Conservation (phyloP, 169 alveolate genomes). For the Cryptosporidium canis region DNA sequence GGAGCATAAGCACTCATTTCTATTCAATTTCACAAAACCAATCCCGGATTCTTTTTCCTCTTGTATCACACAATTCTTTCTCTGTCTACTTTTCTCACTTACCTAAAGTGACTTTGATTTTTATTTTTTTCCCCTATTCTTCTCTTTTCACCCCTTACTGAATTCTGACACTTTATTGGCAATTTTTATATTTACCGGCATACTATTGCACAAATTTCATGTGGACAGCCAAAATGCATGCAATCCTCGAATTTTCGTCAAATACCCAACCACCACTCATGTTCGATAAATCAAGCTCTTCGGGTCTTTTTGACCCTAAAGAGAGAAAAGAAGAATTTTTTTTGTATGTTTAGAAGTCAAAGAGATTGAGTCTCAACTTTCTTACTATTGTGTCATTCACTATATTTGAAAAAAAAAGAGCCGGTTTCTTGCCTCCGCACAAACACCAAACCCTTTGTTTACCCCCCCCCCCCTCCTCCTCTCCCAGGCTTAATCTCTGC, state of each 20-base stretch:
- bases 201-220: neutral
- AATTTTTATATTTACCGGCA: neutral
- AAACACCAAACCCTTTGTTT: too few species aligned
- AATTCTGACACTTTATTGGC: neutral
- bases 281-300: neutral
- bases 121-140: neutral
- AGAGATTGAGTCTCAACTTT: too few species aligned
- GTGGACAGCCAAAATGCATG: neutral
- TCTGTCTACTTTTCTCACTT: neutral
- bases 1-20: constrained; percentile 59
- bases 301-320: too few species aligned
- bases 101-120: neutral
- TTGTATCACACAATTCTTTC: neutral
- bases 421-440: too few species aligned
- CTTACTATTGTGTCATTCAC: too few species aligned
- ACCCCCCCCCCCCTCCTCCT: too few species aligned
- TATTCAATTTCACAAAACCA: neutral
- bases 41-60: neutral
- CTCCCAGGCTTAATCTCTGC: too few species aligned
- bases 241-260: constrained; percentile 53
- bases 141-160: neutral
- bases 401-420: too few species aligned
- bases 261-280: neutral
- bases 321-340: too few species aligned
- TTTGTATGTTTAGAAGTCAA: too few species aligned